Base-by-base conservation (phyloP, 805 yeast genomes). In the Dipodascopsis uninucleata region DNA sequence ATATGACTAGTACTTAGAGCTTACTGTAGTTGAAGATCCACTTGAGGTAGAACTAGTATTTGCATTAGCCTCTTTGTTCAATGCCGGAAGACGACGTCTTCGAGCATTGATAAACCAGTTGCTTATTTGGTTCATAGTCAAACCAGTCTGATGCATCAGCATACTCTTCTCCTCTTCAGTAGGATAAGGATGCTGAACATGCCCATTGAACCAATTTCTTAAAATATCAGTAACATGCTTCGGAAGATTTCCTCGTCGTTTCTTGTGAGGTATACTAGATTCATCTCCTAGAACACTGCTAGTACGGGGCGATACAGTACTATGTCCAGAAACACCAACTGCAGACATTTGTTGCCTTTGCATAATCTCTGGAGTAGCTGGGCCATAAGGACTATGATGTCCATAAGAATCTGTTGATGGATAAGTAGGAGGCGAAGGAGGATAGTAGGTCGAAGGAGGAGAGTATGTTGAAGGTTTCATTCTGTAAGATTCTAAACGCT, bases 81-180 rank as follows among this genome's bases (percentile, higher is more conserved):
- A 49, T 5, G 64, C 58, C 20, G 69, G 68, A 24, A 85, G 75
- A 59, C 83, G 79, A 55, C 95, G 71, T 58, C 95, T 72, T 57
- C 95, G 75, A 16, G 90, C 94, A 61, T 85, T 85, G 59, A 85
- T 86, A 58, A 85, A 85, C 95, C 95, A 85, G 61, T 85, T 86
- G 54, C 84, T 75, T 49, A 85, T 72, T 64, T 85, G 95, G 49
- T 83, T 86, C 63, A 82, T 79, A 52, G 85, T 82, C 60, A 85
- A 71, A 0, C 93, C 90, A 0, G 95, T 85, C 60, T 75, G 72
- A 55, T 72, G 70, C 72, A 83, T 75, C 43, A 85, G 70, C 58
- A 77, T 78, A 51, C 76, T 72, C 67, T 86, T 85, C 58, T 85
- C 95, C 36, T 78, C 76, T 42, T 83, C 83, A 41, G 85, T 82